Evolutionary conservation across 805 yeast genomes (phyloP).

Genomic region (Jamesozyma spencerorum): DNA sequence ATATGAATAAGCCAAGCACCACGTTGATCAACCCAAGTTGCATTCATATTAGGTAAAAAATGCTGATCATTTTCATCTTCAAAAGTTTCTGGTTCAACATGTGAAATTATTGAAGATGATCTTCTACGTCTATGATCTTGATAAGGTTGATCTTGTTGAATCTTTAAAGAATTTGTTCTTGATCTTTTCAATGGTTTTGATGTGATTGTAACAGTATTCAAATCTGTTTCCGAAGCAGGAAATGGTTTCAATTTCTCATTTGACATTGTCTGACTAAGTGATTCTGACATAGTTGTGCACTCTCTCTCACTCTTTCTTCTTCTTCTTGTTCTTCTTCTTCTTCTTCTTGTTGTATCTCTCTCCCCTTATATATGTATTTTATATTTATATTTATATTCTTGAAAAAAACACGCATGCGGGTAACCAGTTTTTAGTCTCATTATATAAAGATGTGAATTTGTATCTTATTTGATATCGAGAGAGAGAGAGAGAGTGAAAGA

Average conservation of each 20-base stretch:
- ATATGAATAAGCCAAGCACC: slow-evolving; percentile 96
- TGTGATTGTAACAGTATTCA: neutral
- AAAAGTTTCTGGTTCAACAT: slow-evolving; percentile 84
- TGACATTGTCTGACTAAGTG: neutral
- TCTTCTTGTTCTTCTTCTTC: too few relatives aligned
- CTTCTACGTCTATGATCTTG: slow-evolving; percentile 49
- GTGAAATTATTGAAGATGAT: slow-evolving; percentile 83
- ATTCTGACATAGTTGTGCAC: too few relatives aligned
- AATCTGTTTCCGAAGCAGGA: slow-evolving; percentile 15
- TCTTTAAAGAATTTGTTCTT: slow-evolving; percentile 7
- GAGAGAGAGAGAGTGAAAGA: too few relatives aligned
- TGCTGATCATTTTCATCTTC: slow-evolving; percentile 91
- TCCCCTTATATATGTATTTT: too few relatives aligned
- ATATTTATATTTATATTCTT: too few relatives aligned
- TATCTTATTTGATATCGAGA: too few relatives aligned
- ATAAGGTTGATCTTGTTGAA: slow-evolving; percentile 23
- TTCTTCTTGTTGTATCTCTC: too few relatives aligned
- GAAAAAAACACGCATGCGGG: neutral
- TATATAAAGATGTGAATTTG: neutral
- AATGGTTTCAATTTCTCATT: slow-evolving; percentile 19
- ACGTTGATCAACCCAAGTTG: slow-evolving; percentile 90
- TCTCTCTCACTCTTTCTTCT: too few relatives aligned
- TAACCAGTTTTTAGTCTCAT: neutral
- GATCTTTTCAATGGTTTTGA: slow-evolving; percentile 6
- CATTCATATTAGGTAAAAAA: slow-evolving; percentile 80